These are phyloP conservation scores for Epithele typhae DNA, from an alignment of 768 basidiomycete species.

Conservation along the genomic window DNA sequence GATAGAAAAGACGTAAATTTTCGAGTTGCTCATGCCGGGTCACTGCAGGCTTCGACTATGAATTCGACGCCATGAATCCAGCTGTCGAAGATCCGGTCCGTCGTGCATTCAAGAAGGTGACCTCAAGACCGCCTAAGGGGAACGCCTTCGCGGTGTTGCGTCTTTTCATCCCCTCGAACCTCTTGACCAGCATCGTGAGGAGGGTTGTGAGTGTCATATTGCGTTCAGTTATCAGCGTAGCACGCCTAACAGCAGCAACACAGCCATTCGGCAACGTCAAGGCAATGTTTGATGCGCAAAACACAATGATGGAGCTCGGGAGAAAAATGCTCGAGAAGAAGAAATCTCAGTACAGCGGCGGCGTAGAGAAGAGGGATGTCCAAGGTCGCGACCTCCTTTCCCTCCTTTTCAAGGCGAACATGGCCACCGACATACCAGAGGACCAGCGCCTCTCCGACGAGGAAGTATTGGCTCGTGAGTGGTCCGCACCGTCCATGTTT, in stretches of 20 bases:
- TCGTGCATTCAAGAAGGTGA: no score
- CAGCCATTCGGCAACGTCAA: no score
- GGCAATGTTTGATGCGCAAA: no score
- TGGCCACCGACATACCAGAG: conserved; percentile 54
- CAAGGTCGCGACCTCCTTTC: conserved; percentile 52
- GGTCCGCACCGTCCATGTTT: neutral
- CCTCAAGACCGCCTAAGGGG: no score
- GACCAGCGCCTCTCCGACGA: conserved; percentile 55
- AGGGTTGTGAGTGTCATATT: no score
- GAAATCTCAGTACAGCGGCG: conserved; percentile 17
- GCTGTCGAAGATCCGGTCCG: no score
- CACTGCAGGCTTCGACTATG: conserved; percentile 29
- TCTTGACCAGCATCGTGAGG: no score
- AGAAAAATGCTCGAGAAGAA: conserved; percentile 6
- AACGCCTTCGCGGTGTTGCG: no score
- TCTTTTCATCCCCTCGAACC: no score
- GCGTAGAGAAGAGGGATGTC: conserved; percentile 31
- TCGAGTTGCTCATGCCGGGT: neutral
- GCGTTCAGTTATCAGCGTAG: no score
- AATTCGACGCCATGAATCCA: conserved; percentile 27
- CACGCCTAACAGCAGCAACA: no score
- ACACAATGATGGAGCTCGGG: no score
- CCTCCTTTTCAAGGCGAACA: conserved; percentile 59
- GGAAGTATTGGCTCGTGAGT: conserved; percentile 58
- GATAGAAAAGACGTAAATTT: neutral